Evolutionary conservation across 2,329 filamentous ascomycete species (phyloP), one percentile per base, ranked within the genome.

Genomic region (Diplodia intermedia): DNA sequence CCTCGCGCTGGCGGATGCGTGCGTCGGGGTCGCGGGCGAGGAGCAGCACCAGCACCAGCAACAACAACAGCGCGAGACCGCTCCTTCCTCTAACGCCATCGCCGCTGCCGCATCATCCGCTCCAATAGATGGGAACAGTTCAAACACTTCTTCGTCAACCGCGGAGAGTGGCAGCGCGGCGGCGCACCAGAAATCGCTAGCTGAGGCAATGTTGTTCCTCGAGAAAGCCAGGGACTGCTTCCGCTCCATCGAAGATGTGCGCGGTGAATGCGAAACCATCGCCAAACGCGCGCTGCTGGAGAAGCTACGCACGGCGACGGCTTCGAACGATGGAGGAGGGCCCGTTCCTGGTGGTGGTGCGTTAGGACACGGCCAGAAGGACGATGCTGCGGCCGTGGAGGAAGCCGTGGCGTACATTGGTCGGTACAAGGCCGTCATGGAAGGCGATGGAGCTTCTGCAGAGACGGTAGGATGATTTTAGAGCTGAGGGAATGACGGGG

Each of bases 211-310:
- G 60, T 40, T 76, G 43, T 78, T 76, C 70, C 75, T 79, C 54
- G 78, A 80, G 49, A 70, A 74, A n/a, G 75, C 78, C 12, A 69
- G 74, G 47, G 74, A 78, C 60, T 76, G 79, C 70, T 96, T 87
- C 76, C 86, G 88, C 52, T 84, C 83, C 56, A 82, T 92, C 15
- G 88, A 91, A 75, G 91, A 91, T 75, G 80, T 89, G 15, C 80
- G 82, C n/a, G 88, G 88, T 66, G 90, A 92, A 79, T 90, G 91
- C 74, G 90, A 93, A 78, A 89, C 91, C 83, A 86, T 94, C 81
- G 90, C 90, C 23, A 95, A 95, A 83, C 94, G 92, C 79, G 90
- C 91, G 3, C 89, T 89, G 62, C 86, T 96, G 62, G 91, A 92
- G 83, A 88, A 89, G 77, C 81, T 90, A 56, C 84, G 86, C 91